A percentile compares a stretch with the other conserved stretches of the same genome.
phyloP scores from a whole-genome alignment of 257 asterid genomes.

The Haberlea rhodopensis region DNA sequence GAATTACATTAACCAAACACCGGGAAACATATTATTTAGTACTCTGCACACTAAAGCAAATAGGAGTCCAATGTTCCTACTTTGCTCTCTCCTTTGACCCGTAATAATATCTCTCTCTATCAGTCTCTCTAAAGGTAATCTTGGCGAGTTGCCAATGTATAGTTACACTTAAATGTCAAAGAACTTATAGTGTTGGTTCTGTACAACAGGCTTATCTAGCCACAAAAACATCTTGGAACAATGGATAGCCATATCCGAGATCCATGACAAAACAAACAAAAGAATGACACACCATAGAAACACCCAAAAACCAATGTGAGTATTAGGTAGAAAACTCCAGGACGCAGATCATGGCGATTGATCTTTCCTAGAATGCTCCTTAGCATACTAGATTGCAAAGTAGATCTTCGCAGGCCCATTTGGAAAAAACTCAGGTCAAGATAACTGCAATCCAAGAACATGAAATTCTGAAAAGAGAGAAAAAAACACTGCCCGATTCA shows the following conservation, averaged over 20 bases:
- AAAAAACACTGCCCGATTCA: constrained; percentile 35
- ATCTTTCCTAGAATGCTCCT: constrained; percentile 69
- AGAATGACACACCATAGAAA: constrained; percentile 55
- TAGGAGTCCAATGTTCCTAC: constrained; percentile 50
- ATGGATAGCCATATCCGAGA: constrained; percentile 53
- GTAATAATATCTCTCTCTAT: constrained; percentile 28
- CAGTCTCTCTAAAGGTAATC: constrained; percentile 52
- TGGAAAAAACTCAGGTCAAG: constrained; percentile 61
- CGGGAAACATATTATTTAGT: constrained; percentile 36
- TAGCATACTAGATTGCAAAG: constrained; percentile 60
- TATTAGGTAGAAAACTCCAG: constrained; percentile 41
- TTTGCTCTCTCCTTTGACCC: constrained; percentile 32
- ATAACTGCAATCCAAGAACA: constrained; percentile 58
- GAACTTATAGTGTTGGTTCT: constrained; percentile 60
- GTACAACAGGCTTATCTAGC: constrained; percentile 80
- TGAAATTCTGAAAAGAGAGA: constrained; percentile 41
- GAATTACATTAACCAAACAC: constrained; percentile 43
- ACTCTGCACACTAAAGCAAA: constrained; percentile 60
- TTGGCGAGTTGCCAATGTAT: constrained; percentile 93
- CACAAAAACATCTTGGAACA: constrained; percentile 47
- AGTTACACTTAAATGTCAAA: no score
- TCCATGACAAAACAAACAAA: constrained; percentile 56
- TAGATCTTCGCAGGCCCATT: constrained; percentile 76
- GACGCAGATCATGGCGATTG: constrained; percentile 55
- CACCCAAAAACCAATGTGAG: constrained; percentile 46